phyloP scores from a whole-genome alignment of 202 grass and related monocot species.

The Hordeum pubiflorum region DNA sequence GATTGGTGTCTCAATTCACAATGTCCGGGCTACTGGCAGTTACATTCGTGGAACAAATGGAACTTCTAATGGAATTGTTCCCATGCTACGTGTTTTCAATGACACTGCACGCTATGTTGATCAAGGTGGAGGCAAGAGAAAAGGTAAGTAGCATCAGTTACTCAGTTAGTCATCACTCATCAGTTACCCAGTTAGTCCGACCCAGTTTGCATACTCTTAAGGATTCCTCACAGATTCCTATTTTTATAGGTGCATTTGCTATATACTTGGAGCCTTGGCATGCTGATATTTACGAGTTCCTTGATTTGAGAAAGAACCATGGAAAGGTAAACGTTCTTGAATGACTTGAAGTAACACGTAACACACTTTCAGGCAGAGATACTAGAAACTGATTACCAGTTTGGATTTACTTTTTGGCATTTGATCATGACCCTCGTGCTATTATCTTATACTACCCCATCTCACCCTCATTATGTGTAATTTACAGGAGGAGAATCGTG shows the following conservation, averaged over 20 bases:
- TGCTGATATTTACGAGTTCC: constrained; percentile 89
- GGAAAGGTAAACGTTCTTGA: constrained; percentile 59
- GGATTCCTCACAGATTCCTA: constrained; percentile 6
- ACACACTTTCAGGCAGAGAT: neutral
- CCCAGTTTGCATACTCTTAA: neutral
- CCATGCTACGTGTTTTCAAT: constrained; percentile 78
- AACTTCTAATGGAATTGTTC: constrained; percentile 68
- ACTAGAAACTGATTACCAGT: neutral
- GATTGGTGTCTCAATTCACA: constrained; percentile 66
- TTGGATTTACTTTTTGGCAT: constrained; percentile 3
- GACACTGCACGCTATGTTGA: constrained; percentile 79
- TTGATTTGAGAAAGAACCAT: constrained; percentile 90
- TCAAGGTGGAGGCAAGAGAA: constrained; percentile 81
- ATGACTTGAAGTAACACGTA: neutral
- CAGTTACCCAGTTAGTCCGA: neutral
- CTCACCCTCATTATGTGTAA: neutral
- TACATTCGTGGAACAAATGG: constrained; percentile 82
- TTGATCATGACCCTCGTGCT: neutral
- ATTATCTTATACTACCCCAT: neutral
- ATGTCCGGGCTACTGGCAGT: constrained; percentile 58
- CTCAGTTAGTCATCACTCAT: neutral
- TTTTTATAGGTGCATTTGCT: constrained; percentile 78
- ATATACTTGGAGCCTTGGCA: constrained; percentile 96
- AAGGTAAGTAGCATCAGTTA: constrained; percentile 32
- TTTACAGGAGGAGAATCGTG: constrained; percentile 78